phyloP scores from a whole-genome alignment of 179 eudicot species.

The Heliamphora pulchella region DNA sequence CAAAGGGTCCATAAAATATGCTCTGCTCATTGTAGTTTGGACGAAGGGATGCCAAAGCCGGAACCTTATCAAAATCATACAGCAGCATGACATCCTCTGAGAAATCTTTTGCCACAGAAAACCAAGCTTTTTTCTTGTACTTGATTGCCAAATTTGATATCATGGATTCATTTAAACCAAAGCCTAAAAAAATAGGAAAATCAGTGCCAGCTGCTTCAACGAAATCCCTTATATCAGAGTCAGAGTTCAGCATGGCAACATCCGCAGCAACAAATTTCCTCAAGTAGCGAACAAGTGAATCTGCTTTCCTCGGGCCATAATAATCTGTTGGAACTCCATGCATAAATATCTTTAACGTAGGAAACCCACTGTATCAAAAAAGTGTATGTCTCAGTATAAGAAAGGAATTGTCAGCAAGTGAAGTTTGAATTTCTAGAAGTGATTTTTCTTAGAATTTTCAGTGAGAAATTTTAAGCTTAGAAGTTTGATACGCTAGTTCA shows the following conservation, averaged over 20 bases:
- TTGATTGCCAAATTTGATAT: slow-evolving; percentile 56
- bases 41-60: slow-evolving; percentile 71
- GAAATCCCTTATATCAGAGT: slow-evolving; percentile 55
- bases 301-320: slow-evolving; percentile 73
- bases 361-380: slow-evolving; percentile 69
- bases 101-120: slow-evolving; percentile 82
- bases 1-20: slow-evolving; percentile 89
- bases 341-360: slow-evolving; percentile 72
- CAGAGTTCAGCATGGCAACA: slow-evolving; percentile 67
- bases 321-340: slow-evolving; percentile 85
- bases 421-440: not conserved
- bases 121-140: slow-evolving; percentile 90
- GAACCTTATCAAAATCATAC: slow-evolving; percentile 85
- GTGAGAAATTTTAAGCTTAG: not conserved
- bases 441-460: not conserved
- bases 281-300: slow-evolving; percentile 56
- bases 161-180: slow-evolving; percentile 70
- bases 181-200: slow-evolving; percentile 79
- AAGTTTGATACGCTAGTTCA: not conserved
- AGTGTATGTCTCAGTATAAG: slow-evolving; percentile 12
- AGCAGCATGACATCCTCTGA: slow-evolving; percentile 62
- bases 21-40: slow-evolving; percentile 56
- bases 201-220: slow-evolving; percentile 53
- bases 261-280: slow-evolving; percentile 83
- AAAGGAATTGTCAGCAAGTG: not conserved